Percentiles rank a stretch among this genome's conserved stretches.
These are phyloP conservation scores for Pascua guehoae DNA, from an alignment of 1,284 basidiomycete genomes.

Conservation along the genomic window DNA sequence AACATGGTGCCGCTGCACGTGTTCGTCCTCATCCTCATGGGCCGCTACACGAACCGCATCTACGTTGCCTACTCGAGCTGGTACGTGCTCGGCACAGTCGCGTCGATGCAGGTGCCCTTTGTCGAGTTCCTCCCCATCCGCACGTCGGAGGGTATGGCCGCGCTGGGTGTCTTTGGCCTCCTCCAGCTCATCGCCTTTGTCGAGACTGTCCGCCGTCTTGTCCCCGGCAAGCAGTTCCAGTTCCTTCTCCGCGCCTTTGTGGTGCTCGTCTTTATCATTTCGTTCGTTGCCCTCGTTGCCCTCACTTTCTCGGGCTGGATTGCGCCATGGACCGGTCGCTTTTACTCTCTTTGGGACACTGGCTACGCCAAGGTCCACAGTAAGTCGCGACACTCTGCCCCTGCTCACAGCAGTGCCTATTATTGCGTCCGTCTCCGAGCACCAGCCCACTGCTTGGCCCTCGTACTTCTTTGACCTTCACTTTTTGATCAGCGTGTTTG, in stretches of 20 bases:
- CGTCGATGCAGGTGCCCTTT: conserved; percentile 99
- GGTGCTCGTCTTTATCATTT: conserved; percentile 67
- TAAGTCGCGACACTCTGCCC: conserved; percentile 45
- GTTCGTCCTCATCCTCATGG: conserved; percentile 91
- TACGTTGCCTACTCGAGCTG: conserved; percentile 96
- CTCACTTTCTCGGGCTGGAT: conserved; percentile 94
- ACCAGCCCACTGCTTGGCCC: conserved; percentile 99
- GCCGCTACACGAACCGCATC: conserved; percentile 85
- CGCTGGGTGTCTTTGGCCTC: conserved; percentile 93
- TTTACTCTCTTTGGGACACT: conserved; percentile 99
- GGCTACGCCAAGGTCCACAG: conserved; percentile 89
- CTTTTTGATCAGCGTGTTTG: conserved; percentile 96
- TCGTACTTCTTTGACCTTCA: conserved; percentile 99
- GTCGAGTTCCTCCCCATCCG: conserved; percentile 98
- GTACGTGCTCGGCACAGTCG: conserved; percentile 94
- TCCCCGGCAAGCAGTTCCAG: conserved; percentile 92
- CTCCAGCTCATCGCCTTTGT: conserved; percentile 94
- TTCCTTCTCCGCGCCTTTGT: conserved; percentile 69
- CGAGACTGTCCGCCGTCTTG: conserved; percentile 80
- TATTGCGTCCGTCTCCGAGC: conserved; percentile 99
- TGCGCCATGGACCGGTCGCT: conserved; percentile 97
- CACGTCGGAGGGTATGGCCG: conserved; percentile 98
- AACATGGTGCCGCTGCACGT: conserved; percentile 99
- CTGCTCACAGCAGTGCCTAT: conserved; percentile 63
- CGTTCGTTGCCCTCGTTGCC: conserved; percentile 65